A percentile compares a stretch with the other conserved stretches of the same genome.
Evolutionary conservation across 2,329 filamentous ascomycete genomes (phyloP).

Genomic region (Aspergillus amoenus): DNA sequence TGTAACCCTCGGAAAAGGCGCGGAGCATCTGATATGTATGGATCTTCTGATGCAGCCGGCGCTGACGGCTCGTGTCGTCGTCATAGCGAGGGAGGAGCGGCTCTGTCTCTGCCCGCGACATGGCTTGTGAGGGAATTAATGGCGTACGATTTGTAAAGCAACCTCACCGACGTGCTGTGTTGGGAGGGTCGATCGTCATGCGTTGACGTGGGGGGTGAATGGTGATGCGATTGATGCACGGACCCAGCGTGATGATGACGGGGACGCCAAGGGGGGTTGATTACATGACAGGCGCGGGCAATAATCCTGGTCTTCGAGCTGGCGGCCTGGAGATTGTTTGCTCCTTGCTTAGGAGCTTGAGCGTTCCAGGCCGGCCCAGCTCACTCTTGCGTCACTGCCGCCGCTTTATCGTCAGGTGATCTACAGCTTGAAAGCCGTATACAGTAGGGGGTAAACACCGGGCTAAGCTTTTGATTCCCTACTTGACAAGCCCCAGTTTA

Average conservation of each 20-base stretch:
- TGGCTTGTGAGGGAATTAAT: conserved; percentile 15
- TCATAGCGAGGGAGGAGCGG: conserved; percentile 74
- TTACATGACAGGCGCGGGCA: conserved; percentile 4
- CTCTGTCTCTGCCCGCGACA: conserved; percentile 62
- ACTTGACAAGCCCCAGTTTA: not conserved
- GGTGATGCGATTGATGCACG: conserved; percentile 1
- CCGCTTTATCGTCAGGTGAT: conserved; percentile 22
- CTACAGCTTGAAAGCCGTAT: not conserved
- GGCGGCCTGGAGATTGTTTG: not conserved
- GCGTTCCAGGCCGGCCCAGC: not conserved
- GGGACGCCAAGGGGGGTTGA: not conserved
- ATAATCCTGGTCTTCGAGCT: not conserved
- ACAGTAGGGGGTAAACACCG: not conserved
- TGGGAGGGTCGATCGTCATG: not conserved
- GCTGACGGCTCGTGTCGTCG: conserved; percentile 77
- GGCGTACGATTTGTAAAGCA: not conserved
- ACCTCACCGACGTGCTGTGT: conserved; percentile 9
- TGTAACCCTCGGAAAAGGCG: conserved; percentile 78
- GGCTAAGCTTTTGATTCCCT: not conserved
- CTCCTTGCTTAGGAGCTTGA: conserved; percentile 3
- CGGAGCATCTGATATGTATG: conserved; percentile 90
- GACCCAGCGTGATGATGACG: conserved; percentile 1
- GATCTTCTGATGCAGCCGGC: conserved; percentile 79
- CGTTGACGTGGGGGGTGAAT: not conserved
- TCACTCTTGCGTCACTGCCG: conserved; percentile 24